Base-by-base conservation (phyloP, 768 basidiomycete genomes). In the Holtermannia corniformis region DNA sequence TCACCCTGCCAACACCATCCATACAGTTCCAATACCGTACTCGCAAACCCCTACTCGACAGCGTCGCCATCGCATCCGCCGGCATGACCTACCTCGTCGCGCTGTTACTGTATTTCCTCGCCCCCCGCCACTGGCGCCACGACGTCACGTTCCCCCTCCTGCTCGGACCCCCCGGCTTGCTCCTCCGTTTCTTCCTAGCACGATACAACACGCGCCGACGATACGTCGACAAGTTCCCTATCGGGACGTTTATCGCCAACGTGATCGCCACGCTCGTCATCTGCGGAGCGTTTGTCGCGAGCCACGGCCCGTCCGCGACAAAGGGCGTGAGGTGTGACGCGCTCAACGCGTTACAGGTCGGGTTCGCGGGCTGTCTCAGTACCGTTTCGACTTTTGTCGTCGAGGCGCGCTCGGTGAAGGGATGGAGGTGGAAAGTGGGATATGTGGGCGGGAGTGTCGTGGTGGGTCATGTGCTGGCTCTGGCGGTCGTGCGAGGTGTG, bases 311-410 rank as follows among this genome's bases (percentile, higher is more conserved):
- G 11, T 12, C 40, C 23, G 50, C 27, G 40, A 23, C 44, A 4
- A n/a, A 40, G 23, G 21, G 7, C 1, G 56, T 77, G 54, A 76
- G 79, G 27, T 95, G 92, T 65, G 76, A 79, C 22, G 75, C 88
- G 19, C 71, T 96, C 41, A 84, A 87, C 65, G 92, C 89, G 1
- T 73, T 97, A 32, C 76, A 77, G 21, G 89, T 96, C 67, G 95
- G 95, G 5, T 96, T 89, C 67, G 96, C 92, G 67, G 95, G 91
- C 11, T 91, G 89, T 74, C 76, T 97, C 61, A 92, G 85, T 1
- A 99, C 95, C 1, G 79, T 99, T 61, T 89, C 86, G 70, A 97
- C 92, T 16, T 93, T 97, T 65, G 85, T 82, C 1, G 83, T 83
- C 7, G 95, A 99, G 68, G 68, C 87, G 20, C 73, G 76, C 27